Evolutionary conservation across 2,329 filamentous ascomycete species (phyloP).

Genomic region (Fusarium sp.): DNA sequence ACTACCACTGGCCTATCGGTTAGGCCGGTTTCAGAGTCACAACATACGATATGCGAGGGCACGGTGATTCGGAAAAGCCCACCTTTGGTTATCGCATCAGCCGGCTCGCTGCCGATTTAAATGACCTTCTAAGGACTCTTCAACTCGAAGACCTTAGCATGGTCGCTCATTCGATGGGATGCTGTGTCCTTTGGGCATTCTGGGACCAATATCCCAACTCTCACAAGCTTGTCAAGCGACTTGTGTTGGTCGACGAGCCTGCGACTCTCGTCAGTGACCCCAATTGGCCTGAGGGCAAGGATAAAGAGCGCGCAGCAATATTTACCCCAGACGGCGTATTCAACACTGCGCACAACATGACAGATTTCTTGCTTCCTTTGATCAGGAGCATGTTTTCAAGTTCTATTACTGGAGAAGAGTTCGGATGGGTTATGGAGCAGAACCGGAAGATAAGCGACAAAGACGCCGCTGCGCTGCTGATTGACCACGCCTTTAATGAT

Average conservation of each 20-base stretch:
- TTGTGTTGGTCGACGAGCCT: conserved; percentile 2
- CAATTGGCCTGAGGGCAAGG: neutral
- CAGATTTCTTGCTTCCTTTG: neutral
- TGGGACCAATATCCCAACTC: neutral
- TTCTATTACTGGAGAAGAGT: neutral
- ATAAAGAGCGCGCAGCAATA: neutral
- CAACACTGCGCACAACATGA: neutral
- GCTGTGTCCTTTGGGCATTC: neutral
- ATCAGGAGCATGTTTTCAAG: neutral
- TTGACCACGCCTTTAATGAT: neutral
- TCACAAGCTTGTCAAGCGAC: neutral
- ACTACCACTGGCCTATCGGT: no score
- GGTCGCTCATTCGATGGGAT: conserved; percentile 3
- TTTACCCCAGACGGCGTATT: neutral
- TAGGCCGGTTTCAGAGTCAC: neutral
- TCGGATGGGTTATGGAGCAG: neutral
- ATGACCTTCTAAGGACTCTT: neutral
- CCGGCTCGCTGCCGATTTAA: neutral
- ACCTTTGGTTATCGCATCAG: neutral
- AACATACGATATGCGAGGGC: conserved; percentile 1
- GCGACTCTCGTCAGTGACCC: neutral
- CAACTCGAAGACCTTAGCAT: neutral
- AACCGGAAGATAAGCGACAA: neutral
- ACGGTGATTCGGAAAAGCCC: neutral
- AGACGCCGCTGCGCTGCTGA: neutral